Base-by-base conservation (phyloP, 225 moss, liverwort and hornwort species). In the Physcomitrellopsis africana region DNA sequence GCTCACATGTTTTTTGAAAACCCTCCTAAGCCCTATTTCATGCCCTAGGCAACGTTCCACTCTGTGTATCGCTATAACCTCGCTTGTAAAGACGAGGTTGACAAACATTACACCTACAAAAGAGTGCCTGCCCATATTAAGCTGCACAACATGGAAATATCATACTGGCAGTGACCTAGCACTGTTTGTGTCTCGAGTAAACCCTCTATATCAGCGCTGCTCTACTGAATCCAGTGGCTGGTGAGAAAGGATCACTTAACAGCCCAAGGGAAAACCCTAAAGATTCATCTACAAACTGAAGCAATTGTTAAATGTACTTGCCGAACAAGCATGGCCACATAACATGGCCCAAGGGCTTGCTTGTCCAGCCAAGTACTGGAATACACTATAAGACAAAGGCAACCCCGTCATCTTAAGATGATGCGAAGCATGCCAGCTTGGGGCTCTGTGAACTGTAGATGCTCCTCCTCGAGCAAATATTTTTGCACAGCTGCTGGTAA, bases 361-460 rank as follows among this genome's bases (percentile, higher is more conserved):
- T 59, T 46, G n/a, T 37, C 63, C 70, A 55, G 62, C 69, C 63
- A 16, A 46, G 41, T 51, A 16, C 37, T 49, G 49, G 17, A 37
- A 49, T 46, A n/a, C 60, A 55, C 22, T 67, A 53, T 68, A 15
- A 14, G 56, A 73, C 67, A 73, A 49, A 60, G 41, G 51, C n/a
- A 10, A 51, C 51, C 68, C 23, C 72, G 67, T 82, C 82, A 82
- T 82, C 82, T 82, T 69, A 82, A 70, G 74, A 82, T 81, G 74
- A 85, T 79, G 65, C 75, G 85, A 22, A 85, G 82, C 85, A 85
- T 85, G 68, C 85, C 85, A 9, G 85, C 71, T 72, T 81, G 74
- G 48, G 82, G 71, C 71, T 85, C 85, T 29, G 75, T 63, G 37
- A 79, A 79, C 37, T 79, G 82, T 11, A 85, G 17, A 63, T 79